Evolutionary conservation across 805 yeast genomes (phyloP), one percentile per base, ranked within the genome.

Genomic region (Candida oleophila): DNA sequence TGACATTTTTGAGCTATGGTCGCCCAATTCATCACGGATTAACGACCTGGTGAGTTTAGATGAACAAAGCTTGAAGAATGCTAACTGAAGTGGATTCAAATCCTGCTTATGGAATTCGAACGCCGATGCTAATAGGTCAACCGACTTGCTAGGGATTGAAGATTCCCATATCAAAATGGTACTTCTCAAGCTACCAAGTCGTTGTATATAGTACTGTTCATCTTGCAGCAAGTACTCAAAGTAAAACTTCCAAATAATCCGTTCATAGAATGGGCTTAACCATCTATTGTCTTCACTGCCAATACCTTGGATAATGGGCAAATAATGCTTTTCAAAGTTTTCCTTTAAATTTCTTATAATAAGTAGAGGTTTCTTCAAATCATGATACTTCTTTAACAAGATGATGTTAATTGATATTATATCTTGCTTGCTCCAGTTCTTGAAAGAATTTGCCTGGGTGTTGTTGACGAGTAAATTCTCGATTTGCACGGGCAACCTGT

Each of bases 221-320:
- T 20, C 44, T 15, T 18, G 18, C 34, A 45, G 52, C 38, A 60
- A 49, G 47, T 66, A 69, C 37, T 69, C 72, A 46, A 68, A 68
- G 48, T 66, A 59, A 50, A 67, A 71, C 47, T 66, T 67, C 77
- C 77, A 71, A 11, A 69, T 59, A 1, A 70, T 66, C 21, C 76
- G 49, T 51, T 71, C 76, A 54, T 69, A 70, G 43, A 68, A 69
- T 12, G 71, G 68, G 20, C 64, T 48, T 14, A 71, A 54, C 30
- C 30, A 25, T 25, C 5, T 11, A 7, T 11, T 25, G 11, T 25
- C 30, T 34, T 52, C 44, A 4, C 21, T 12, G 12, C 22, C 39
- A 11, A 51, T 46, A 1, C 46, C 44, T 22, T 49, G 42, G 15
- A 71, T 63, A 21, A 56, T 47, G 1, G 68, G 67, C 16, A 54